Conservation (phyloP, 2,329 filamentous ascomycete species). For the Lachnellula arida region DNA sequence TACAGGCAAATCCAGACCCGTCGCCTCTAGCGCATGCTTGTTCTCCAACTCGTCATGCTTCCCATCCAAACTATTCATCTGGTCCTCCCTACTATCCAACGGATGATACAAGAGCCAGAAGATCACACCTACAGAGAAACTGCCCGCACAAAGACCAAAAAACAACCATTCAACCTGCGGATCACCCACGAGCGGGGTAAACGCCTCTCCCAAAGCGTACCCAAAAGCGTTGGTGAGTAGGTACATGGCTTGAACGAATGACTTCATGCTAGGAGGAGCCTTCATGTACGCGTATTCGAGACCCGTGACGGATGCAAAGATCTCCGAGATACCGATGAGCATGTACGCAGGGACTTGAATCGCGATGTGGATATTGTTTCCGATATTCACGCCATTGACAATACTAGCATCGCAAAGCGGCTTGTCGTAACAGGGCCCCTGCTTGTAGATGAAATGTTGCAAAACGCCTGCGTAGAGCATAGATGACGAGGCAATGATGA, state of each 20-base stretch:
- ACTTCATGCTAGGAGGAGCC: conserved; percentile 74
- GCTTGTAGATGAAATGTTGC: conserved; percentile 55
- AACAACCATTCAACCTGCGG: conserved; percentile 39
- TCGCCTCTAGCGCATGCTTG: conserved; percentile 7
- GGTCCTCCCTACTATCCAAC: conserved; percentile 21
- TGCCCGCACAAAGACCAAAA: conserved; percentile 16
- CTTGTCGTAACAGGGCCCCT: conserved; percentile 51
- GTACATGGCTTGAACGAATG: conserved; percentile 63
- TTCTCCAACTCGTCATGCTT: conserved; percentile 16
- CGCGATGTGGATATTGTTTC: conserved; percentile 42
- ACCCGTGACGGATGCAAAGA: conserved; percentile 54
- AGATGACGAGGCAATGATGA: conserved; percentile 47
- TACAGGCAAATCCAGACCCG: background rate
- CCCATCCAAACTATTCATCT: conserved; percentile 22
- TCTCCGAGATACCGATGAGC: conserved; percentile 52
- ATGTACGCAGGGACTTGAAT: conserved; percentile 44
- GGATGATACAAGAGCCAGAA: conserved; percentile 21
- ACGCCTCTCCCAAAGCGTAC: conserved; percentile 43
- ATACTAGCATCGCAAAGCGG: conserved; percentile 45
- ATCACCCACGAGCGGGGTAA: conserved; percentile 40
- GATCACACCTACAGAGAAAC: conserved; percentile 12
- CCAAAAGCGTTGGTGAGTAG: conserved; percentile 61
- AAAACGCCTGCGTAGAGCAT: conserved; percentile 54
- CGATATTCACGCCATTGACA: conserved; percentile 48
- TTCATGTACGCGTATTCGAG: conserved; percentile 76